Conservation (phyloP, 2,329 filamentous ascomycete species). For the Sphaerulina vaccinii region DNA sequence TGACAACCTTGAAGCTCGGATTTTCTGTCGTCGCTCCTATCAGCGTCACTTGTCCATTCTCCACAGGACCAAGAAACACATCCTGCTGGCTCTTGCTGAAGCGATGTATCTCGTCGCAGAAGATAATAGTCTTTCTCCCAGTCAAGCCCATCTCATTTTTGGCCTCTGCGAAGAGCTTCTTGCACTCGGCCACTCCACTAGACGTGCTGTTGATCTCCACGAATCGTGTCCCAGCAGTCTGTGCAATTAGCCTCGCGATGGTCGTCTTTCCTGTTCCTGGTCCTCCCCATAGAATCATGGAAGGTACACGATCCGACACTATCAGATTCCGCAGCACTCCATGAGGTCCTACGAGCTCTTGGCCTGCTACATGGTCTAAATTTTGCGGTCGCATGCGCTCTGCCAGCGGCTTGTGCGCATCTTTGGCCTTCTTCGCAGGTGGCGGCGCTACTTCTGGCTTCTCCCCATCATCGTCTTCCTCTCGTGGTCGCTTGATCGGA, state of each 20-base stretch:
- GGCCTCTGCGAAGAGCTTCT: slow-evolving; percentile 86
- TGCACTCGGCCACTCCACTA: slow-evolving; percentile 83
- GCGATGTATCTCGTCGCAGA: slow-evolving; percentile 94
- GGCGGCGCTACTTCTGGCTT: slow-evolving; percentile 41
- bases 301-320: slow-evolving; percentile 79
- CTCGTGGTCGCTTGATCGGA: slow-evolving; percentile 31
- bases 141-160: slow-evolving; percentile 75
- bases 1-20: slow-evolving; percentile 88
- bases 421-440: slow-evolving; percentile 66
- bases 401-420: slow-evolving; percentile 73
- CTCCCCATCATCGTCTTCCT: slow-evolving; percentile 25
- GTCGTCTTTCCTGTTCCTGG: slow-evolving; percentile 85
- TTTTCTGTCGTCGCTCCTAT: slow-evolving; percentile 98
- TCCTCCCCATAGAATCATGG: slow-evolving; percentile 90
- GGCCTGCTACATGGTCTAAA: slow-evolving; percentile 84
- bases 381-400: slow-evolving; percentile 87
- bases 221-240: slow-evolving; percentile 78
- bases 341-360: slow-evolving; percentile 80
- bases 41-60: slow-evolving; percentile 83
- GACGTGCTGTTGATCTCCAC: slow-evolving; percentile 95
- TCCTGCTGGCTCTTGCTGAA: slow-evolving; percentile 93
- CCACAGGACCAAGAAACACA: slow-evolving; percentile 88
- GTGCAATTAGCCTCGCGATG: slow-evolving; percentile 86
- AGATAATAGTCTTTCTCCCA: slow-evolving; percentile 89
- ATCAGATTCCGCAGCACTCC: slow-evolving; percentile 88